A percentile compares a stretch with the other conserved stretches of the same genome.
Conservation (phyloP, 805 yeast species). For the Nakazawaea pomicola region DNA sequence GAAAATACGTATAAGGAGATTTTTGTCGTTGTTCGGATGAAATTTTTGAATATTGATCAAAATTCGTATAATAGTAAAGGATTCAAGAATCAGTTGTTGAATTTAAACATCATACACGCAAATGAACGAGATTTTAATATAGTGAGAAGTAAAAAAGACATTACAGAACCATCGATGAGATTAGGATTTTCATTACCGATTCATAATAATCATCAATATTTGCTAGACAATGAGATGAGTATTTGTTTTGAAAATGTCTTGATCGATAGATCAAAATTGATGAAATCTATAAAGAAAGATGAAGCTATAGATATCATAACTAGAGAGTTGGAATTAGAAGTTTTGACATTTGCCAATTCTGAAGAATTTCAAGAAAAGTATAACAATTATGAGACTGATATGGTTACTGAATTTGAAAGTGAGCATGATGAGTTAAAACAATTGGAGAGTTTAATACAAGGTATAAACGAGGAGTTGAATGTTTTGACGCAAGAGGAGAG, state of each 20-base stretch:
- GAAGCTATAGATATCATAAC: constrained; percentile 2
- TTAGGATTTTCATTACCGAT: constrained; percentile 4
- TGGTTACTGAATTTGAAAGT: background rate
- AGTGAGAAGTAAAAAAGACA: constrained; percentile 6
- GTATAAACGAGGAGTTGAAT: background rate
- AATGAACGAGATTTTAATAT: constrained; percentile 2
- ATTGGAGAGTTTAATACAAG: background rate
- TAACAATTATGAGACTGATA: constrained; percentile 3
- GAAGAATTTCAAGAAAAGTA: constrained; percentile 8
- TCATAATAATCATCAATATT: background rate
- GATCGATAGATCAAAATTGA: constrained; percentile 10
- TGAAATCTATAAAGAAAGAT: constrained; percentile 9
- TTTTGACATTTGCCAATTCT: constrained; percentile 1
- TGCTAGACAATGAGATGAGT: constrained; percentile 8
- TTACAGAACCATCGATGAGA: constrained; percentile 1
- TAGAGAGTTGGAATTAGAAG: too few relatives aligned
- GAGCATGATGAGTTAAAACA: constrained; percentile 1
- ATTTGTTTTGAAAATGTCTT: constrained; percentile 11
- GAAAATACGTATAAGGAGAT: background rate
- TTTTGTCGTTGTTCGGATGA: constrained; percentile 5
- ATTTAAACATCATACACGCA: constrained; percentile 7
- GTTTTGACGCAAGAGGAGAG: constrained; percentile 1
- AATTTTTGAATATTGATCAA: constrained; percentile 3
- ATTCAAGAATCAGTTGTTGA: constrained; percentile 5
- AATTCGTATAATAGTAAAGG: constrained; percentile 6